Evolutionary conservation across 2,329 filamentous ascomycete genomes (phyloP).

Genomic region (Lasiodiplodia citricola): DNA sequence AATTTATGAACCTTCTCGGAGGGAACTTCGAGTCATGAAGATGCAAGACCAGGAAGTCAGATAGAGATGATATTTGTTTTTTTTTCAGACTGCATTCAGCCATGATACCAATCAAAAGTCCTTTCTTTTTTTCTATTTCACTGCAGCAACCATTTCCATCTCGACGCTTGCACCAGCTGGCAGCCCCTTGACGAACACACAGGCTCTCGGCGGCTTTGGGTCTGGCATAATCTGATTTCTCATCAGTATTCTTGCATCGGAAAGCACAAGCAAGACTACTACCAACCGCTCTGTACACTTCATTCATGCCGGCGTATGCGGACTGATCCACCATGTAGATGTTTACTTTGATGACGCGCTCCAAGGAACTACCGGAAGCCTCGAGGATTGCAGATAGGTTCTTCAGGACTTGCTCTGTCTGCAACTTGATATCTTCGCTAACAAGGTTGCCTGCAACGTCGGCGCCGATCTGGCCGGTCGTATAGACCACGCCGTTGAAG

Average conservation of each 20-base stretch:
- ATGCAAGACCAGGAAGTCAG: background rate
- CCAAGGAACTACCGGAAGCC: slow-evolving; percentile 35
- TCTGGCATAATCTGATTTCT: slow-evolving; percentile 23
- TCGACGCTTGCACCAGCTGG: slow-evolving; percentile 24
- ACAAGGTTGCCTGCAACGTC: slow-evolving; percentile 12
- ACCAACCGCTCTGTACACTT: slow-evolving; percentile 36
- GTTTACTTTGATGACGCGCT: slow-evolving; percentile 39
- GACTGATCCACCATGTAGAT: slow-evolving; percentile 39
- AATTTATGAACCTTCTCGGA: slow-evolving; percentile 14
- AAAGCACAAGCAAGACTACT: background rate
- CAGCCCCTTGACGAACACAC: slow-evolving; percentile 25
- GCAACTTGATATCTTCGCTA: slow-evolving; percentile 14
- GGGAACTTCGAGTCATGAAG: slow-evolving; percentile 14
- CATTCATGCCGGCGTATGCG: slow-evolving; percentile 41
- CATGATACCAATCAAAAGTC: slow-evolving; percentile 9
- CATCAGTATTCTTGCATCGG: background rate
- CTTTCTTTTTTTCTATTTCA: background rate
- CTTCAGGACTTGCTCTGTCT: slow-evolving; percentile 32
- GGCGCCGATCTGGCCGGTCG: slow-evolving; percentile 15
- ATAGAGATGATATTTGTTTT: background rate
- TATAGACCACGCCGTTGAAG: slow-evolving; percentile 5
- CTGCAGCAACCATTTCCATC: slow-evolving; percentile 26
- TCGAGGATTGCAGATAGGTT: slow-evolving; percentile 40
- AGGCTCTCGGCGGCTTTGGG: slow-evolving; percentile 26
- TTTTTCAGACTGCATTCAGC: background rate